A percentile compares a stretch with the other conserved stretches of the same genome.
Conservation (phyloP, 1,284 basidiomycete genomes). For the Austroboletus novae-zelandiae region DNA sequence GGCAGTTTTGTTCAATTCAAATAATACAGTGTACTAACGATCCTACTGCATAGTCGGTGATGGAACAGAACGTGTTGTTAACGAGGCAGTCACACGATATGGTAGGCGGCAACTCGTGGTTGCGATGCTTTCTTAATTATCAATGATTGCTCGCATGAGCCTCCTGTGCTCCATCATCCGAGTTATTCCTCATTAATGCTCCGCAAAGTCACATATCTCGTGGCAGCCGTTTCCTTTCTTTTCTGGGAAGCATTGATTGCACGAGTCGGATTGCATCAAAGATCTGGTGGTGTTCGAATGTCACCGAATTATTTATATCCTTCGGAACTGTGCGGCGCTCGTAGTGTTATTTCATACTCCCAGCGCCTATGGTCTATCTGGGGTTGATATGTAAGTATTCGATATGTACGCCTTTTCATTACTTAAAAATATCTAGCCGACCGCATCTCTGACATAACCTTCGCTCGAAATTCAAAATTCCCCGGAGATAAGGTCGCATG, state of each 20-base stretch:
- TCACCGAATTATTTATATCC: neutral
- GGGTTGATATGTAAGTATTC: neutral
- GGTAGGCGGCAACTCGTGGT: neutral
- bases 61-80: neutral
- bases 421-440: neutral
- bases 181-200: neutral
- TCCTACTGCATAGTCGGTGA: too few species aligned
- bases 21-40: neutral
- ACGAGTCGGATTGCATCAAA: too few species aligned
- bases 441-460: neutral
- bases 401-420: neutral
- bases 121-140: neutral
- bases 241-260: neutral
- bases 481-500: constrained; percentile 2
- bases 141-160: neutral
- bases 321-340: neutral
- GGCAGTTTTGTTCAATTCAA: neutral
- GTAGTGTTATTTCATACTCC: neutral
- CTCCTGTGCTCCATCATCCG: constrained; percentile 1
- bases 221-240: neutral
- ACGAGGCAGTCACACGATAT: neutral
- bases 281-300: neutral
- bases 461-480: constrained; percentile 2
- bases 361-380: neutral
- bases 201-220: neutral